Conservation (phyloP, 2,329 filamentous ascomycete genomes). For the Fusarium mexicanum region DNA sequence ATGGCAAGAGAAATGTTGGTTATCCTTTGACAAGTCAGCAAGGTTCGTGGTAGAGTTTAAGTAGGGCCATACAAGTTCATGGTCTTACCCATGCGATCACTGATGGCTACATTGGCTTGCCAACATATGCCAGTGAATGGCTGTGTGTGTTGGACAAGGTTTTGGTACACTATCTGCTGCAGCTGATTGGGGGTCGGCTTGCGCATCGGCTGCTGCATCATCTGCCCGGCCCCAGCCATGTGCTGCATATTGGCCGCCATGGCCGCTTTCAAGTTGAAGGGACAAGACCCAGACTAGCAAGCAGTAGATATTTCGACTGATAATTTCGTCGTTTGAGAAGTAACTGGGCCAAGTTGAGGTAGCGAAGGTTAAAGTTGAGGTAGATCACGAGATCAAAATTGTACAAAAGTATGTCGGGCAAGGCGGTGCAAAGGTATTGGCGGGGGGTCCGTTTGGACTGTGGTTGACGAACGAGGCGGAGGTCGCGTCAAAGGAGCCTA, state of each 20-base stretch:
- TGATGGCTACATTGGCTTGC: slow-evolving; percentile 51
- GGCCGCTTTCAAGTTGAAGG: slow-evolving; percentile 50
- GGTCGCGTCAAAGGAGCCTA: slow-evolving; percentile 44
- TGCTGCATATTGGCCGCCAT: slow-evolving; percentile 71
- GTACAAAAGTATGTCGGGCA: background rate
- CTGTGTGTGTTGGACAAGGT: slow-evolving; percentile 49
- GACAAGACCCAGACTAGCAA: slow-evolving; percentile 33
- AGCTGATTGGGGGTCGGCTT: slow-evolving; percentile 45
- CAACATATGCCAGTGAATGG: slow-evolving; percentile 49
- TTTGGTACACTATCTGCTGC: slow-evolving; percentile 54
- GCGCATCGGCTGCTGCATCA: slow-evolving; percentile 57
- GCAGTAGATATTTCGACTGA: slow-evolving; percentile 5
- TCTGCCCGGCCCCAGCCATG: slow-evolving; percentile 60
- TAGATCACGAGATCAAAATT: background rate
- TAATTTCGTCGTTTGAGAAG: slow-evolving; percentile 1
- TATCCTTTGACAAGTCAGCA: slow-evolving; percentile 51
- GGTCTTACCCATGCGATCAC: slow-evolving; percentile 55
- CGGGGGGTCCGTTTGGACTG: background rate
- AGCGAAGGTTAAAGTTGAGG: background rate
- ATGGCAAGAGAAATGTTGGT: slow-evolving; percentile 61
- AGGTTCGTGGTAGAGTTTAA: slow-evolving; percentile 7
- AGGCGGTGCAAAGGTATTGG: slow-evolving; percentile 19
- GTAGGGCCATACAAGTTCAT: slow-evolving; percentile 52
- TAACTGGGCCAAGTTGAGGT: background rate
- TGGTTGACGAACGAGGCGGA: slow-evolving; percentile 27